Base-by-base conservation (phyloP, 192 early-diverging fungal genomes). In the Dissophora ornata region DNA sequence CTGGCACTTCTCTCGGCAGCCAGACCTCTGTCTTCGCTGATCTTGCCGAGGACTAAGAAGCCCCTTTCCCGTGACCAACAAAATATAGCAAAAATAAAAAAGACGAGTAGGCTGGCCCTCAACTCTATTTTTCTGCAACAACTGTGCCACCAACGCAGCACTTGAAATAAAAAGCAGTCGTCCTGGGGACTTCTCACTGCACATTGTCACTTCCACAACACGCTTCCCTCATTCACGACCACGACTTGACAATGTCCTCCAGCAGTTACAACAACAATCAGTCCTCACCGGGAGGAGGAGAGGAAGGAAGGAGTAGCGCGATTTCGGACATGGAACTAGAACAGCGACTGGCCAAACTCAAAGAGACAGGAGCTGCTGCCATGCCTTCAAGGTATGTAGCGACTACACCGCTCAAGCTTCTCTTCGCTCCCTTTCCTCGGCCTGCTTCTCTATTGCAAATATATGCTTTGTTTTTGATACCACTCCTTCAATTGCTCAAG, bases 321-420 rank as follows among this genome's bases (percentile, higher is more conserved):
- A 44, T 55, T 45, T 51, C 58, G 10, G 73, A 67, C 53, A 57
- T 62, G 13, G 64, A 62, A 11, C 42, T 77, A 8, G 73, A 67
- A 30, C 49, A 54, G 38, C 57, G 73, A 28, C 50, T 77, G 0
- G 54, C 54, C 42, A 77, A 67, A 13, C 65, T 77, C 22, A 77
- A 77, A 38, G 52, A 62, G 33, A 62, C 36, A 4, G 46, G 33
- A 15, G 44, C 44, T n/a, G 32, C 12, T 15, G 40, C 54, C 9
- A 40, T 56, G 5, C 59, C 49, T 16, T 32, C 62, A n/a, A 74
- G 62, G 70, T 74, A 53, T 47, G 12, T 3, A 28, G 38, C 33
- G 19, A 50, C 21, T 22, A 12, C 19, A 9, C 13, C 11, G 8
- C 32, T 34, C 53, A 19, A n/a, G n/a, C n/a, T 55, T 11, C 8